A percentile compares a stretch with the other conserved stretches of the same genome.
These are phyloP conservation scores for Ustilago crameri DNA, from an alignment of 1,284 basidiomycete species.

Conservation along the genomic window DNA sequence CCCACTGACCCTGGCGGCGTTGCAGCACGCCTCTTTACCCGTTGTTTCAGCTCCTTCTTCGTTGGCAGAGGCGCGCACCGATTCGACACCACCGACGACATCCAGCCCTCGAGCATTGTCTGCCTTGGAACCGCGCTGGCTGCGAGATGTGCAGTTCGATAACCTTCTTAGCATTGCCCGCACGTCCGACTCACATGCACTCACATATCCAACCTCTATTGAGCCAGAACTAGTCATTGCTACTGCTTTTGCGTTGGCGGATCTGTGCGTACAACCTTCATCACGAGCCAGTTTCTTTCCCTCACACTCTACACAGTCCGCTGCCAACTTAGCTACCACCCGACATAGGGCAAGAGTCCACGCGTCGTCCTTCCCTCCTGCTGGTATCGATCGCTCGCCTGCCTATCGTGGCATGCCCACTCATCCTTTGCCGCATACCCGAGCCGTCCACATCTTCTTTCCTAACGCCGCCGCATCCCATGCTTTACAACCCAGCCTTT, in stretches of 20 bases:
- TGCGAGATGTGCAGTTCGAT: constrained; percentile 4
- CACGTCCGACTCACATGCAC: neutral
- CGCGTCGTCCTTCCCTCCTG: constrained; percentile 14
- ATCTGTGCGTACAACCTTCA: neutral
- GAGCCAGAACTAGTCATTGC: constrained; percentile 6
- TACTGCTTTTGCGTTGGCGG: neutral
- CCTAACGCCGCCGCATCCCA: constrained; percentile 28
- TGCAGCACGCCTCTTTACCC: constrained; percentile 11
- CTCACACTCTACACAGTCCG: constrained; percentile 1
- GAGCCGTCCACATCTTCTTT: constrained; percentile 31
- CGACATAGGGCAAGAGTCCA: constrained; percentile 15
- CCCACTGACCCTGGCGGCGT: constrained; percentile 25
- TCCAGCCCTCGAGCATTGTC: too few relatives aligned
- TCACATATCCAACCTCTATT: neutral
- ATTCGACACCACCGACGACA: neutral
- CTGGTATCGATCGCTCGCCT: constrained; percentile 11
- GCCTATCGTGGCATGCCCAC: constrained; percentile 7
- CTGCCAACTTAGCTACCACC: constrained; percentile 20
- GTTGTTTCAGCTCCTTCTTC: neutral
- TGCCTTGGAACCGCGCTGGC: constrained; percentile 5
- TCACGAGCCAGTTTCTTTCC: neutral
- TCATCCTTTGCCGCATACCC: constrained; percentile 15
- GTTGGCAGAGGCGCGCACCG: neutral
- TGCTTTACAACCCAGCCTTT: constrained; percentile 4
- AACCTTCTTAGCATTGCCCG: neutral